Conservation (phyloP, 2,329 filamentous ascomycete genomes). For the Pleomassaria siparia region DNA sequence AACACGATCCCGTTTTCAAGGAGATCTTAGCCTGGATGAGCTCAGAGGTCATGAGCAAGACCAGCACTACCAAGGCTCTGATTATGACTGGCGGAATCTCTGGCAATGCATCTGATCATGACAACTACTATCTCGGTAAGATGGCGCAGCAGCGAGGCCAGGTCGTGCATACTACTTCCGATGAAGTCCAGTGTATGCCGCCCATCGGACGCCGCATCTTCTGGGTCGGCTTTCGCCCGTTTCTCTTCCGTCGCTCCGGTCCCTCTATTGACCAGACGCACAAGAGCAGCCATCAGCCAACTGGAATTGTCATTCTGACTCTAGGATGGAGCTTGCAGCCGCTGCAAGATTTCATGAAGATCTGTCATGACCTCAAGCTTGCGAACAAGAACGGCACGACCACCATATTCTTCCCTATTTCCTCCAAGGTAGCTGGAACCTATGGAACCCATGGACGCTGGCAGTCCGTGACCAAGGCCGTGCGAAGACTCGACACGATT, state of each 20-base stretch:
- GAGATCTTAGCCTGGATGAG: constrained; percentile 32
- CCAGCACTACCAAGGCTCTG: constrained; percentile 23
- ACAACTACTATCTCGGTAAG: not conserved
- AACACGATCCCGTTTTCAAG: constrained; percentile 24
- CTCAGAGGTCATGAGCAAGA: constrained; percentile 24
- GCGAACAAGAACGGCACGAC: constrained; percentile 24
- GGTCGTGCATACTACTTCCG: no score
- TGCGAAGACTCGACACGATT: constrained; percentile 30
- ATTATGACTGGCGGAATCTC: constrained; percentile 15
- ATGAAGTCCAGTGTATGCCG: constrained; percentile 17
- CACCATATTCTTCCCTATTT: constrained; percentile 23
- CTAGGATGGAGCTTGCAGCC: constrained; percentile 31
- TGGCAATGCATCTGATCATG: not conserved
- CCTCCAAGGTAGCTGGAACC: no score
- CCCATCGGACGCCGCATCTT: constrained; percentile 27
- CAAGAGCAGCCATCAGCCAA: constrained; percentile 15
- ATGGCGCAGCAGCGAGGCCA: no score
- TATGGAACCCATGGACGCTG: constrained; percentile 16
- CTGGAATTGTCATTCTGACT: constrained; percentile 24
- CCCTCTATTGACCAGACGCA: not conserved
- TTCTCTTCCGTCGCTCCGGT: constrained; percentile 24
- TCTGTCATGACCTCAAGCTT: constrained; percentile 26
- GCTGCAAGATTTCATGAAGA: constrained; percentile 21
- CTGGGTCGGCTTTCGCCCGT: constrained; percentile 34
- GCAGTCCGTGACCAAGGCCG: constrained; percentile 26